Conservation (phyloP, 495 filamentous ascomycete species). For the Hypoxylon fragiforme region DNA sequence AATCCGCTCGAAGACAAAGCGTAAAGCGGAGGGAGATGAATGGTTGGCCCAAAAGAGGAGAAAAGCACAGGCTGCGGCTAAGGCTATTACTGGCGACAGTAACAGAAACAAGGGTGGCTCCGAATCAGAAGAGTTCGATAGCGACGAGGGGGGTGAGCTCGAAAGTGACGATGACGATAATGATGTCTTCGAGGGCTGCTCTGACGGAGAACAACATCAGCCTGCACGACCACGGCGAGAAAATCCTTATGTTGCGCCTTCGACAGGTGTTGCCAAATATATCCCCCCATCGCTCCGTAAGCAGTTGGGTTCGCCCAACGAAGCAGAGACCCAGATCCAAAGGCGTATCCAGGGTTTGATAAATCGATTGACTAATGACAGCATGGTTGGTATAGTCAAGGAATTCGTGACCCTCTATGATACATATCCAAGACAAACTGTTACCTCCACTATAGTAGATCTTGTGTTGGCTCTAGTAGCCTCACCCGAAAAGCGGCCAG, state of each 20-base stretch:
- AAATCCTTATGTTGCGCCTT: slow-evolving; percentile 58
- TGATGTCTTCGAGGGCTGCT: slow-evolving; percentile 41
- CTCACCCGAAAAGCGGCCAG: slow-evolving; percentile 73
- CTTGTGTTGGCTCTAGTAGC: slow-evolving; percentile 74
- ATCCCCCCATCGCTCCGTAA: slow-evolving; percentile 84
- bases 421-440: slow-evolving; percentile 76
- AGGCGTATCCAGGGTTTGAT: slow-evolving; percentile 84
- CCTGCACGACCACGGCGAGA: slow-evolving; percentile 42
- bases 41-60: slow-evolving; percentile 53
- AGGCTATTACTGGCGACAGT: not conserved
- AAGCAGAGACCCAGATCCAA: slow-evolving; percentile 68
- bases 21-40: slow-evolving; percentile 63
- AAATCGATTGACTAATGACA: slow-evolving; percentile 91
- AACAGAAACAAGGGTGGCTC: no score
- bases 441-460: slow-evolving; percentile 75
- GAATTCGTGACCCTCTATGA: slow-evolving; percentile 84
- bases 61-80: slow-evolving; percentile 43
- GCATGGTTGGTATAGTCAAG: slow-evolving; percentile 74
- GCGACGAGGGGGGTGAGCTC: slow-evolving; percentile 36
- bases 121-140: slow-evolving; percentile 24
- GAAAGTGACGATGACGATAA: slow-evolving; percentile 19
- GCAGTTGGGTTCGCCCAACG: slow-evolving; percentile 61
- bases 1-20: slow-evolving; percentile 61
- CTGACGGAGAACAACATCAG: slow-evolving; percentile 21
- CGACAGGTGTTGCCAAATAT: slow-evolving; percentile 62